Conservation (phyloP, 192 early-diverging fungal genomes). For the Coemansia sp. region DNA sequence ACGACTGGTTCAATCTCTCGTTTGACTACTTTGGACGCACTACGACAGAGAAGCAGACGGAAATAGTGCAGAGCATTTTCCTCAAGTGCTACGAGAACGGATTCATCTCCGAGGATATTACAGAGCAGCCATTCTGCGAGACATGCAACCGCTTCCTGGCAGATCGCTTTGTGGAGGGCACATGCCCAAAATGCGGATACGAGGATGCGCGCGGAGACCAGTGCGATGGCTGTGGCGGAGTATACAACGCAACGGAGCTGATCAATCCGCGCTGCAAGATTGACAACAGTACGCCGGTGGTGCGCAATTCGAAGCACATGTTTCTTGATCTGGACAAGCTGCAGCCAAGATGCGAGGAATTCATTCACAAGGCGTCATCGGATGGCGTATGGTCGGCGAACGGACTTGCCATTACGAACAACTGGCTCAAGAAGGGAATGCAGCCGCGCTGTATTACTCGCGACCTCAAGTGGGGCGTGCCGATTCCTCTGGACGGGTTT, state of each 20-base stretch:
- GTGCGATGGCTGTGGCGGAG: constrained; percentile 91
- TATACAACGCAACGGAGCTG: constrained; percentile 91
- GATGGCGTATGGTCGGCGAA: constrained; percentile 90
- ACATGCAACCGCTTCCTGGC: constrained; percentile 87
- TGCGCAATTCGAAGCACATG: constrained; percentile 82
- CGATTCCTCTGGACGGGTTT: constrained; percentile 81
- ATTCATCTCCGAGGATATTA: constrained; percentile 68
- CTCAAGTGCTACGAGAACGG: constrained; percentile 69
- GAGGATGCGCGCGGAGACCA: constrained; percentile 97
- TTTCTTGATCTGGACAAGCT: constrained; percentile 84
- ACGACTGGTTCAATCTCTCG: constrained; percentile 92
- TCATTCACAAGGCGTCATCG: constrained; percentile 65
- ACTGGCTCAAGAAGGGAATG: constrained; percentile 94
- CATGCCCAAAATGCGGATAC: constrained; percentile 86
- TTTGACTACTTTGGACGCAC: constrained; percentile 98
- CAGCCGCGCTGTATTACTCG: constrained; percentile 94
- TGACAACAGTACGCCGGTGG: constrained; percentile 77
- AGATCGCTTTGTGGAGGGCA: constrained; percentile 97
- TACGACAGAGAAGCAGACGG: constrained; percentile 84
- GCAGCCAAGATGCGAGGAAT: constrained; percentile 74
- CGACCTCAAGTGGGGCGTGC: constrained; percentile 98
- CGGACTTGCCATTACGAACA: constrained; percentile 80
- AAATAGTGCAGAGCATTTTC: constrained; percentile 92
- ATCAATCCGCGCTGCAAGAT: constrained; percentile 94
- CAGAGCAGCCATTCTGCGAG: constrained; percentile 91